These are phyloP conservation scores for Pisolithus sp. DNA, from an alignment of 768 basidiomycete genomes.

Conservation along the genomic window DNA sequence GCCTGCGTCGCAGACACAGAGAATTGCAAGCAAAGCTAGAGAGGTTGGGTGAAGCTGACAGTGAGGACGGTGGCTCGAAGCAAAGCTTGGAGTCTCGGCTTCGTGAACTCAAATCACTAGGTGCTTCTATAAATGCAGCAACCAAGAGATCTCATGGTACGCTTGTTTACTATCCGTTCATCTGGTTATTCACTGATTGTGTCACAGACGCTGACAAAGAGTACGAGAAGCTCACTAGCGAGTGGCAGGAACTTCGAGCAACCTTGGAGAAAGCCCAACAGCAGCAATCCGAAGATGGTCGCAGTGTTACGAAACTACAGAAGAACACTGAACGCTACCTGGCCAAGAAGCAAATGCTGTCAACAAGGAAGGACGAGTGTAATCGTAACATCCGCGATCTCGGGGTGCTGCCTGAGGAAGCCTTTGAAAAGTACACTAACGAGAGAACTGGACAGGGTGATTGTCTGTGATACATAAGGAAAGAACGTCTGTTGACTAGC, in stretches of 20 bases:
- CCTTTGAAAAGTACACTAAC: constrained; percentile 88
- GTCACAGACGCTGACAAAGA: constrained; percentile 64
- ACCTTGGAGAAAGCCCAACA: constrained; percentile 70
- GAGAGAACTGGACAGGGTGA: constrained; percentile 83
- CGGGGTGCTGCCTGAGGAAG: constrained; percentile 94
- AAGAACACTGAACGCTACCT: constrained; percentile 95
- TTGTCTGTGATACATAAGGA: not conserved
- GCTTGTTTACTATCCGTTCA: not conserved
- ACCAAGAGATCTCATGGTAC: constrained; percentile 58
- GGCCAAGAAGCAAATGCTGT: constrained; percentile 83
- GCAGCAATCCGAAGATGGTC: constrained; percentile 81
- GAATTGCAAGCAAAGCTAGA: constrained; percentile 77
- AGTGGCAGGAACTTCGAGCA: constrained; percentile 60
- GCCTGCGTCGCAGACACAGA: constrained; percentile 69
- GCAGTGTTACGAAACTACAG: constrained; percentile 83
- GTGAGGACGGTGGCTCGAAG: constrained; percentile 48
- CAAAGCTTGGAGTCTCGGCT: constrained; percentile 64
- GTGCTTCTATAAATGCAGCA: constrained; percentile 57
- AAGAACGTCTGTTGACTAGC: constrained; percentile 1
- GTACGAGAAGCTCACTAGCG: constrained; percentile 50
- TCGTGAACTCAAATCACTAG: constrained; percentile 64
- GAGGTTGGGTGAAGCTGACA: constrained; percentile 54
- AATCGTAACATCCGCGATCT: constrained; percentile 94
- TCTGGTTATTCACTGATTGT: not conserved
- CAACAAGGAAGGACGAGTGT: constrained; percentile 85